These are phyloP conservation scores for Pythium aristosporum DNA, from an alignment of 352 stramenopile genomes.

Conservation along the genomic window DNA sequence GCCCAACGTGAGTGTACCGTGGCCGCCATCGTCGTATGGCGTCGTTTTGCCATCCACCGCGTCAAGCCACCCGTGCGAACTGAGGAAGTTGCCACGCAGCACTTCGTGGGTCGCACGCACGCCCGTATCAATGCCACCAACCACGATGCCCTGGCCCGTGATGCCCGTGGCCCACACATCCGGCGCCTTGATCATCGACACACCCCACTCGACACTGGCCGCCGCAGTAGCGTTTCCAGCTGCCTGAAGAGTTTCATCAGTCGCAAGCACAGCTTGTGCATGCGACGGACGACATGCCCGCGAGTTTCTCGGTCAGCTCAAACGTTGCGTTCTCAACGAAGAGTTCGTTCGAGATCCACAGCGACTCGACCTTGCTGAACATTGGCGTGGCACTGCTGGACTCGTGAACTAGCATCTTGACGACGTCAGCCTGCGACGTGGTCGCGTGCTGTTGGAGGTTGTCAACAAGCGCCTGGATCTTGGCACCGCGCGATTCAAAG, in stretches of 20 bases:
- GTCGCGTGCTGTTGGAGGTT: no score
- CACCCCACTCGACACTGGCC: slow-evolving; percentile 17
- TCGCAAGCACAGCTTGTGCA: no score
- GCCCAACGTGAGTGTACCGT: slow-evolving; percentile 67
- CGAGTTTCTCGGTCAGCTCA: slow-evolving; percentile 21
- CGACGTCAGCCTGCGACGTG: no score
- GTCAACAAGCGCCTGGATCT: no score
- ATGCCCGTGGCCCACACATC: slow-evolving; percentile 43
- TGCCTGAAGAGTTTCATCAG: neutral
- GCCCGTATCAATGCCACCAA: slow-evolving; percentile 68
- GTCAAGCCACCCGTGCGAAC: slow-evolving; percentile 19
- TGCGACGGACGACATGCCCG: neutral
- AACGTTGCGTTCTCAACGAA: slow-evolving; percentile 5
- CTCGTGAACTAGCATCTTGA: no score
- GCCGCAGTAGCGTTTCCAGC: neutral
- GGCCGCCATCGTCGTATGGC: slow-evolving; percentile 41
- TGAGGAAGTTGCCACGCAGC: slow-evolving; percentile 36
- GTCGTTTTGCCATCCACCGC: neutral
- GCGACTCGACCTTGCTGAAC: neutral
- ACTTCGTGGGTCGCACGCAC: slow-evolving; percentile 59
- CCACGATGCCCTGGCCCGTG: slow-evolving; percentile 38
- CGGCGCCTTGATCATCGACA: slow-evolving; percentile 27
- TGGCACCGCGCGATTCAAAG: no score
- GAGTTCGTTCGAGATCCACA: slow-evolving; percentile 19
- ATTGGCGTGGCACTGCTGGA: no score